Evolutionary conservation across 1,284 basidiomycete genomes (phyloP).

Genomic region (Cystobasidium pallidum): DNA sequence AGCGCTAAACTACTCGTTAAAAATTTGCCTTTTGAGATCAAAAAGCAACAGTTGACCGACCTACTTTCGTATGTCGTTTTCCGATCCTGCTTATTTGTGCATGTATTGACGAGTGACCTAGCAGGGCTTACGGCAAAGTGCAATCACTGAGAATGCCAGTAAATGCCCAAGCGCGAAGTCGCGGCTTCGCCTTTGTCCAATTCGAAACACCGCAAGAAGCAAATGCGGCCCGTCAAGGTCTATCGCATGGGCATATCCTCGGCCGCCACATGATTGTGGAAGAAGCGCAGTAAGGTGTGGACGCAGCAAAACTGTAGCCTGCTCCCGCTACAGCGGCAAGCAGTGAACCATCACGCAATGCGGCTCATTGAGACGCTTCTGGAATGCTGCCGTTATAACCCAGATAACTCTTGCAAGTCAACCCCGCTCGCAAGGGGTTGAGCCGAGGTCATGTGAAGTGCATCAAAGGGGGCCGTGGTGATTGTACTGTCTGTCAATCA

Average conservation of each 20-base stretch:
- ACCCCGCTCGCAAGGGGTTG: too few species aligned
- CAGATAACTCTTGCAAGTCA: too few species aligned
- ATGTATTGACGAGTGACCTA: neutral
- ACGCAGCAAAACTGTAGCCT: too few species aligned
- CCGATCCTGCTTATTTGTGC: neutral
- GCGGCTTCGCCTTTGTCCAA: conserved; percentile 96
- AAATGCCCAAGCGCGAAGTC: conserved; percentile 78
- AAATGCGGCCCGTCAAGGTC: conserved; percentile 76
- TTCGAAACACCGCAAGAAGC: conserved; percentile 85
- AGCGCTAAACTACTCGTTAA: conserved; percentile 76
- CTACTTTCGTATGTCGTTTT: conserved; percentile 71
- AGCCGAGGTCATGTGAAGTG: too few species aligned
- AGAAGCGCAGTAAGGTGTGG: conserved; percentile 5
- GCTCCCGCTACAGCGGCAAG: too few species aligned
- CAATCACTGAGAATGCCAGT: conserved; percentile 87
- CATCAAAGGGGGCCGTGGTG: too few species aligned
- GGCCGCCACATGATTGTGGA: conserved; percentile 91
- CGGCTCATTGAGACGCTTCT: too few species aligned
- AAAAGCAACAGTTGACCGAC: conserved; percentile 86
- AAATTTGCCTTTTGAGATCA: conserved; percentile 95
- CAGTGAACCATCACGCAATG: too few species aligned
- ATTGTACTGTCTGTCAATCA: too few species aligned
- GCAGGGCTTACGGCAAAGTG: conserved; percentile 81
- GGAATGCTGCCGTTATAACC: too few species aligned
- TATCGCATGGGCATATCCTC: conserved; percentile 92